Evolutionary conservation across 257 asterid species (phyloP).

Genomic region (Dorcoceras hygrometricum): DNA sequence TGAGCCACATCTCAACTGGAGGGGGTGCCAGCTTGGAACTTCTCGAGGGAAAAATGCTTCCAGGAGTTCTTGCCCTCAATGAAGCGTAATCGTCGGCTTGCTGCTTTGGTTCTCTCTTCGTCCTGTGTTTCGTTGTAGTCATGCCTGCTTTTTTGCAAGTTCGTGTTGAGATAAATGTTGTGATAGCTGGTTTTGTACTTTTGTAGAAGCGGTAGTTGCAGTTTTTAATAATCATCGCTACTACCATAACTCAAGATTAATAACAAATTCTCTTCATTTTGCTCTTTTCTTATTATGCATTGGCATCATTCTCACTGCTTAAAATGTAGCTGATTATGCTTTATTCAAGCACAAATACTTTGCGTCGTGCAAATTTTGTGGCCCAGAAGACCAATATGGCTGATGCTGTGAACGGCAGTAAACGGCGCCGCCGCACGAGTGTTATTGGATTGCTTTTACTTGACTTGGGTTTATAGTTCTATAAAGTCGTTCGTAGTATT

Average conservation of each 20-base stretch:
- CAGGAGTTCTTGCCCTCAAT: constrained; percentile 78
- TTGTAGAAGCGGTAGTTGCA: constrained; percentile 25
- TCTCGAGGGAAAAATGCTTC: constrained; percentile 79
- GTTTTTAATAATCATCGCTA: constrained; percentile 34
- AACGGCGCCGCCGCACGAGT: no score
- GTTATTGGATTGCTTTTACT: no score
- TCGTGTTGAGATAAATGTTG: constrained; percentile 21
- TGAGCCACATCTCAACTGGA: constrained; percentile 96
- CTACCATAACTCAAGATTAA: constrained; percentile 22
- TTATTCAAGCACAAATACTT: no score
- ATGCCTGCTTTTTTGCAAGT: constrained; percentile 13
- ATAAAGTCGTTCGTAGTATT: no score
- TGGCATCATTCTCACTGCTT: neutral
- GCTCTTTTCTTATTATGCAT: neutral
- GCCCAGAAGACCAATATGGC: no score
- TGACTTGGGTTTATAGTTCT: no score
- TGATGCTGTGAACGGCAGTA: no score
- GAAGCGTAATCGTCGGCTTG: constrained; percentile 44
- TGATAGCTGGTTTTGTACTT: constrained; percentile 28
- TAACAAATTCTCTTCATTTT: constrained; percentile 16
- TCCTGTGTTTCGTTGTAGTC: neutral
- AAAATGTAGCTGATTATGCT: neutral
- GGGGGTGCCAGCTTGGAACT: constrained; percentile 97
- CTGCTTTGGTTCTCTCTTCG: constrained; percentile 7
- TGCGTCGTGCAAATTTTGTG: no score